These are phyloP conservation scores for Leishmania aethiopica DNA, from an alignment of 208 protist species.

Conservation along the genomic window DNA sequence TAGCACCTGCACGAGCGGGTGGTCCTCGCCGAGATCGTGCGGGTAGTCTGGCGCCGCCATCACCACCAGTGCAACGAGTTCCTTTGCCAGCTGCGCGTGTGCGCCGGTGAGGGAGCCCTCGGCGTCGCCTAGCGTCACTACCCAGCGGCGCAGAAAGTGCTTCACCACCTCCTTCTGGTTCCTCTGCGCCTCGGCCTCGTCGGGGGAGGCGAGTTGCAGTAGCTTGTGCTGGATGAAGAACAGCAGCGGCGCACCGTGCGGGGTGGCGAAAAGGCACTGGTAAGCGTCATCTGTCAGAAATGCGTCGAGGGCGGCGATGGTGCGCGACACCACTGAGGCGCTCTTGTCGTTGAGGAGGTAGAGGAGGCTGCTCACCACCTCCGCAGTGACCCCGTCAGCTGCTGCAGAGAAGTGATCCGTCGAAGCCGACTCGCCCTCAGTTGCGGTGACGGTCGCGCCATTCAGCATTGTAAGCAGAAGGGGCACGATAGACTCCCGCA, in stretches of 20 bases:
- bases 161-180: constrained; percentile 51
- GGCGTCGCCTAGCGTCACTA: constrained; percentile 40
- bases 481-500: constrained; percentile 80
- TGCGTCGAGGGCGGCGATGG: constrained; percentile 68
- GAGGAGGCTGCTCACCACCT: constrained; percentile 74
- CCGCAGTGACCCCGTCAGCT: constrained; percentile 22
- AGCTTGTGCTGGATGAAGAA: constrained; percentile 73
- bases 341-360: constrained; percentile 77
- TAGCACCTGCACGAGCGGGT: constrained; percentile 66
- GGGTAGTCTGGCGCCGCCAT: constrained; percentile 49
- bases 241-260: constrained; percentile 46
- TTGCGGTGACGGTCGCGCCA: constrained; percentile 16
- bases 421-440: neutral
- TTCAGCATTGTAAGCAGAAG: constrained; percentile 71
- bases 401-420: neutral
- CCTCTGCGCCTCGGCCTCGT: constrained; percentile 18
- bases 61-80: constrained; percentile 57
- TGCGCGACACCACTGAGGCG: constrained; percentile 65
- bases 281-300: constrained; percentile 60
- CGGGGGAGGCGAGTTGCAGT: constrained; percentile 36
- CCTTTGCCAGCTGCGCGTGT: constrained; percentile 48
- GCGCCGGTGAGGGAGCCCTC: constrained; percentile 29
- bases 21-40: constrained; percentile 54
- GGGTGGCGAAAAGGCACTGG: constrained; percentile 33
- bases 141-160: constrained; percentile 77